phyloP scores from a whole-genome alignment of 176 grass and related monocot species.

The Themeda triandra region DNA sequence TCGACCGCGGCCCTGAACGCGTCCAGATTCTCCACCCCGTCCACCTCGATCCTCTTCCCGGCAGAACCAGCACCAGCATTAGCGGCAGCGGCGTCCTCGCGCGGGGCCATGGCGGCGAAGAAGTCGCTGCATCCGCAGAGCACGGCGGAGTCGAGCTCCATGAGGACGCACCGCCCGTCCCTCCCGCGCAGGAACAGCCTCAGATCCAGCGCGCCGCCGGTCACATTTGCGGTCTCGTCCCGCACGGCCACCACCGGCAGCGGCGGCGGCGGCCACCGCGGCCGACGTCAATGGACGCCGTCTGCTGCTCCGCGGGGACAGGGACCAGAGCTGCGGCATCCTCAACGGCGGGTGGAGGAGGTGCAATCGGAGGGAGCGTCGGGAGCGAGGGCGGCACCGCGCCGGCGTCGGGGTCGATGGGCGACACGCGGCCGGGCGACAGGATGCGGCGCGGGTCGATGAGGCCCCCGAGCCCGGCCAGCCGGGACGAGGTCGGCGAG shows the following conservation, averaged over 20 bases:
- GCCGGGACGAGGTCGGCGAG: constrained; percentile 52
- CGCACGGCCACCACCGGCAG: neutral
- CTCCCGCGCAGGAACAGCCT: constrained; percentile 46
- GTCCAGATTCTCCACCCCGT: constrained; percentile 63
- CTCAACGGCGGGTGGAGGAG: neutral
- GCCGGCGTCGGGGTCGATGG: constrained; percentile 61
- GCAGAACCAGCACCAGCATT: neutral
- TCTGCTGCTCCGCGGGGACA: neutral
- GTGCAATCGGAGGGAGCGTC: neutral
- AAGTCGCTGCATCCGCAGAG: constrained; percentile 52
- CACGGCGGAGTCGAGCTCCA: constrained; percentile 64
- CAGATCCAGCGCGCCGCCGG: constrained; percentile 37
- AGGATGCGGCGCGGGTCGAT: constrained; percentile 75
- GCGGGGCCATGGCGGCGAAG: constrained; percentile 32
- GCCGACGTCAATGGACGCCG: no score
- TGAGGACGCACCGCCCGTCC: constrained; percentile 53
- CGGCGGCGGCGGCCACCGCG: neutral
- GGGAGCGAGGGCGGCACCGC: constrained; percentile 21
- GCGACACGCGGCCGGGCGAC: constrained; percentile 67
- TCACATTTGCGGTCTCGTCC: neutral
- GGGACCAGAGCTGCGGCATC: neutral
- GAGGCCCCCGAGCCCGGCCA: constrained; percentile 41
- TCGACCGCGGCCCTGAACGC: constrained; percentile 48
- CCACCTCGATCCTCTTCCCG: constrained; percentile 36
- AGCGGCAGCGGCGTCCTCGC: neutral